Evolutionary conservation across 441 rosid species (phyloP).

Genomic region (Melastoma candidum): DNA sequence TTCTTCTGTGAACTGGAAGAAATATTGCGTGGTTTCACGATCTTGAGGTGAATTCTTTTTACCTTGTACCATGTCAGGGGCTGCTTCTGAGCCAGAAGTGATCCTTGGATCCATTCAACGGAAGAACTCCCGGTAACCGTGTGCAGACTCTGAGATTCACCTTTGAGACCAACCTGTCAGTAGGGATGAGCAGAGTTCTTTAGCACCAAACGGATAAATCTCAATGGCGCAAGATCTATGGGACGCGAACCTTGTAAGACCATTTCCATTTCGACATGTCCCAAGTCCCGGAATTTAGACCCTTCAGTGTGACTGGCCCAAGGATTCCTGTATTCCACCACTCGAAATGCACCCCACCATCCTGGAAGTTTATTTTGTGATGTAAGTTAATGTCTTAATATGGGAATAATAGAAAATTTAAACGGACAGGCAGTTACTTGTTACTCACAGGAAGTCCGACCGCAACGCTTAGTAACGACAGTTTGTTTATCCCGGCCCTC

Average conservation of each 20-base stretch:
- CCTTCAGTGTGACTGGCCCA: conserved; percentile 9
- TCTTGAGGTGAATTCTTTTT: neutral
- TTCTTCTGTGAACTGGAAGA: neutral
- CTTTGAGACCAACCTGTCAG: conserved; percentile 7
- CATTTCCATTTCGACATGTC: conserved; percentile 12
- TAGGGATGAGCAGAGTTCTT: neutral
- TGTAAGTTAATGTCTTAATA: no score
- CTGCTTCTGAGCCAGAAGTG: neutral
- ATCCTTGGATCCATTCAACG: conserved; percentile 7
- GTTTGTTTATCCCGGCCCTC: conserved; percentile 46
- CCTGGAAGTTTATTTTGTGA: neutral
- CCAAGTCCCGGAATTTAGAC: conserved; percentile 11
- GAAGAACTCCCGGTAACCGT: conserved; percentile 4
- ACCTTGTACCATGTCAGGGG: conserved; percentile 11
- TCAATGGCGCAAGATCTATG: neutral
- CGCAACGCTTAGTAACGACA: no score
- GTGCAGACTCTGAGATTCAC: conserved; percentile 4
- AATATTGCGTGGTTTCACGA: neutral
- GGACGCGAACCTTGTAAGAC: conserved; percentile 4
- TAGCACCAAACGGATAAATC: neutral
- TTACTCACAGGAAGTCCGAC: no score
- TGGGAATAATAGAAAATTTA: no score
- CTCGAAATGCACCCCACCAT: neutral
- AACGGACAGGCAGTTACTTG: no score
- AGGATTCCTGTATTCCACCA: conserved; percentile 3